phyloP scores from a whole-genome alignment of 306 rosid genomes.

The Lablab purpureus region DNA sequence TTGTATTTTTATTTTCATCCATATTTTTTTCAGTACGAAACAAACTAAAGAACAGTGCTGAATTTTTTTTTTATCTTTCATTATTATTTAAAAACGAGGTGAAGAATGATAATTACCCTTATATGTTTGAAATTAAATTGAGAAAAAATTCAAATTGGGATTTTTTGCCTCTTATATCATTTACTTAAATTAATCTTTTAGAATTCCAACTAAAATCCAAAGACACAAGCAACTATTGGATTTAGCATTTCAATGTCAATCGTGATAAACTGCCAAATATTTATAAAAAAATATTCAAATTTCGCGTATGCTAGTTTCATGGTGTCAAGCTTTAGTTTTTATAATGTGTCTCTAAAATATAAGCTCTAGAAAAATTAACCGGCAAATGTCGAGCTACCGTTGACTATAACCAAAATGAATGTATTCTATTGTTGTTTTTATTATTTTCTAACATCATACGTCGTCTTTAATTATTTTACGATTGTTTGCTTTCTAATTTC shows the following conservation, averaged over 20 bases:
- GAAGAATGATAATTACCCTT: neutral
- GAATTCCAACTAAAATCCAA: neutral
- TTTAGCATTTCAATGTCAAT: neutral
- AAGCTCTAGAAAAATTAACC: too few relatives aligned
- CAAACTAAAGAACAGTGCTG: too few relatives aligned
- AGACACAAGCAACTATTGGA: neutral
- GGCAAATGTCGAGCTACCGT: neutral
- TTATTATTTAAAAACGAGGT: neutral
- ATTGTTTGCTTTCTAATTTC: constrained; percentile 14
- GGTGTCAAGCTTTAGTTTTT: neutral
- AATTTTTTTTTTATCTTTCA: neutral
- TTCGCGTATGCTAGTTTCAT: neutral
- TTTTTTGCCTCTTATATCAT: neutral
- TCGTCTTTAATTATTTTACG: neutral
- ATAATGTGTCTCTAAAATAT: neutral
- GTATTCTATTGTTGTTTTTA: too few relatives aligned
- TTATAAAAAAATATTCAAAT: neutral
- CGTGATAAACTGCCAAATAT: neutral
- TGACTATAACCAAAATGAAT: neutral
- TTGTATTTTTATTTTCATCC: too few relatives aligned
- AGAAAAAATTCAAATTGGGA: neutral
- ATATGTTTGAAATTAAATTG: neutral
- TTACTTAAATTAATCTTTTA: neutral
- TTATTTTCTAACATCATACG: neutral
- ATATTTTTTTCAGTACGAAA: too few relatives aligned